A percentile compares a stretch with the other conserved stretches of the same genome.
Evolutionary conservation across 116 monocot genomes (phyloP).

Genomic region (Papilionanthe hybrid): DNA sequence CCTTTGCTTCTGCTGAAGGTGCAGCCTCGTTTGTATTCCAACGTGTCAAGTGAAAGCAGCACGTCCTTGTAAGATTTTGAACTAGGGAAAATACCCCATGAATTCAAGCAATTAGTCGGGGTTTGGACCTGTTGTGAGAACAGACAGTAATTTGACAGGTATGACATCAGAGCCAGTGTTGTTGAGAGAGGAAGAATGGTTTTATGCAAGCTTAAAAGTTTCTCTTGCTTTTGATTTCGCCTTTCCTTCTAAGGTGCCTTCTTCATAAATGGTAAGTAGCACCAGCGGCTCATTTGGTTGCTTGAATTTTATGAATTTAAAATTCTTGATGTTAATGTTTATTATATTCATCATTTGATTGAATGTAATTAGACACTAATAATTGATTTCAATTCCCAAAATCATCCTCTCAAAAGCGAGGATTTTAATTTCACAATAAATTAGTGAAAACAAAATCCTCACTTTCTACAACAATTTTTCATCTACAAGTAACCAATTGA

Average conservation of each 20-base stretch:
- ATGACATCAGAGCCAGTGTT: background rate
- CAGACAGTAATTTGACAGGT: too few species aligned
- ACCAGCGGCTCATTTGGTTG: background rate
- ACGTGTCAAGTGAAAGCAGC: background rate
- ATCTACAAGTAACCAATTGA: background rate
- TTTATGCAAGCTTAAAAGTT: slow-evolving; percentile 1
- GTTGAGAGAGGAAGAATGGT: background rate
- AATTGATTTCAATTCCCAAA: background rate
- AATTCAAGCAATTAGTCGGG: background rate
- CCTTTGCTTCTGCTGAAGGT: background rate
- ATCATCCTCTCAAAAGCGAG: background rate
- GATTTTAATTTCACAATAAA: background rate
- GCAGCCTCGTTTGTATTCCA: background rate
- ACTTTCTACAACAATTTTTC: background rate
- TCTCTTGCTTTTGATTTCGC: background rate
- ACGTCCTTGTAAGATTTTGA: background rate
- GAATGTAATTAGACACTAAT: too few species aligned
- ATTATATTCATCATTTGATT: background rate
- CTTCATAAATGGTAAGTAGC: background rate
- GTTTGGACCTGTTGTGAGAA: too few species aligned
- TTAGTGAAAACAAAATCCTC: background rate
- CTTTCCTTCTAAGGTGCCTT: background rate
- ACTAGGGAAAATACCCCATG: background rate
- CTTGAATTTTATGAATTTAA: background rate
- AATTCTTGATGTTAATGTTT: background rate